Evolutionary conservation across 2,329 filamentous ascomycete species (phyloP), one percentile per base, ranked within the genome.

Genomic region (Neopestalotiopsis sp.): DNA sequence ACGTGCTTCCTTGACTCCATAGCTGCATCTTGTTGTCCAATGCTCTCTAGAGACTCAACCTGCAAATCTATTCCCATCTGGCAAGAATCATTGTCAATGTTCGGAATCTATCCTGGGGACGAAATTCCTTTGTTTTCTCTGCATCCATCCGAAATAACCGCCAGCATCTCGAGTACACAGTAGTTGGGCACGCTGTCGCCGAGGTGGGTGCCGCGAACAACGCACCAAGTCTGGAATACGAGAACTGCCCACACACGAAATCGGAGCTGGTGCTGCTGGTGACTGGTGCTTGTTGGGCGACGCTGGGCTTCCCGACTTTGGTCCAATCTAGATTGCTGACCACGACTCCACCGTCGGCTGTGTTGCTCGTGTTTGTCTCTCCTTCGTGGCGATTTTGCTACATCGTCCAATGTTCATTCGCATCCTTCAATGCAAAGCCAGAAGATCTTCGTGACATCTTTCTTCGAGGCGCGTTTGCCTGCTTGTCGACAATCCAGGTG

Each of bases 321-420:
- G 24, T 17, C 57, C 57, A 59, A 59, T 59, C 57, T 59, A 34
- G 57, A 59, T 24, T 59, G 10, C 13, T 17, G 24, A 17, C 57
- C 57, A 34, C 57, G 20, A 30, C 57, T 59, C 57, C 57, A 59
- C 57, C 30, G 28, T 30, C 57, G 30, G 57, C 57, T n/a, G 57
- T 34, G 30, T 17, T 59, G 57, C 30, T 59, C 57, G 57, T 59
- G 24, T 59, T 59, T 30, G 10, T 14, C 24, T 30, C 24, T n/a
- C 14, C 30, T 24, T 30, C 14, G 57, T 34, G 57, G 24, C 24
- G 57, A 30, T 30, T 30, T 30, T 14, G 30, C 24, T 14, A 34
- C 57, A 24, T 59, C 24, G 30, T 20, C 20, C 20, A 28, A 34
- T 34, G 14, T 24, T 24, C 1, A 34, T 12, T 24, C 57, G 24